These are phyloP conservation scores for Zangia roseola DNA, from an alignment of 768 basidiomycete genomes.

Conservation along the genomic window DNA sequence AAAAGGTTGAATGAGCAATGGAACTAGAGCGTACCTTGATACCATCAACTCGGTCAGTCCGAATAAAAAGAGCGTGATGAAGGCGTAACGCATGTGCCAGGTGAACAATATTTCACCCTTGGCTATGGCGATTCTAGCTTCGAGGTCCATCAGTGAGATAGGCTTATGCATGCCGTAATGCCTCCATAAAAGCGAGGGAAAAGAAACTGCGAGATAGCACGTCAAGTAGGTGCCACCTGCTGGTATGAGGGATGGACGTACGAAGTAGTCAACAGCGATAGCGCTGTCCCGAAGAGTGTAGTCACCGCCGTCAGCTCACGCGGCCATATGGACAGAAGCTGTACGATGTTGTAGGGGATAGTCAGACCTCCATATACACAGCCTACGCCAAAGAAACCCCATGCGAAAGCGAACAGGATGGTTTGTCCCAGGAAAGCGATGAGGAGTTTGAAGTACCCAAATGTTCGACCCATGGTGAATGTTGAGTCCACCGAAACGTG, in stretches of 20 bases:
- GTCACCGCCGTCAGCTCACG: not conserved
- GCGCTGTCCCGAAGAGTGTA: not conserved
- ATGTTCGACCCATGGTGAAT: too few relatives aligned
- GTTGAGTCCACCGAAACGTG: too few relatives aligned
- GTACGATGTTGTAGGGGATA: not conserved
- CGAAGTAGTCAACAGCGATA: not conserved
- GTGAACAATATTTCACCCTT: not conserved
- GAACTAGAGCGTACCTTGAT: not conserved
- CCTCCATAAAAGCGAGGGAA: conserved; percentile 6
- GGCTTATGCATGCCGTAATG: conserved; percentile 6
- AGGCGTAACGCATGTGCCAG: not conserved
- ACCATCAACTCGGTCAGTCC: conserved; percentile 2
- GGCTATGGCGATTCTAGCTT: conserved; percentile 1
- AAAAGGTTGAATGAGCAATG: not conserved
- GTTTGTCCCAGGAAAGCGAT: too few relatives aligned
- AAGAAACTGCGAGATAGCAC: not conserved
- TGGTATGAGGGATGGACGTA: not conserved
- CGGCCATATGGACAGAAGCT: too few relatives aligned
- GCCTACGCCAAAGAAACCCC: not conserved
- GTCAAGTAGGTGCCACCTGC: not conserved
- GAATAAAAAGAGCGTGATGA: not conserved
- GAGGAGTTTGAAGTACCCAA: too few relatives aligned
- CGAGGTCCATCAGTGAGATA: conserved; percentile 5
- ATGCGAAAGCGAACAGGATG: not conserved
- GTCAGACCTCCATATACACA: not conserved